Evolutionary conservation across 73 alveolate species (phyloP).

Genomic region (Diophrys sp.): DNA sequence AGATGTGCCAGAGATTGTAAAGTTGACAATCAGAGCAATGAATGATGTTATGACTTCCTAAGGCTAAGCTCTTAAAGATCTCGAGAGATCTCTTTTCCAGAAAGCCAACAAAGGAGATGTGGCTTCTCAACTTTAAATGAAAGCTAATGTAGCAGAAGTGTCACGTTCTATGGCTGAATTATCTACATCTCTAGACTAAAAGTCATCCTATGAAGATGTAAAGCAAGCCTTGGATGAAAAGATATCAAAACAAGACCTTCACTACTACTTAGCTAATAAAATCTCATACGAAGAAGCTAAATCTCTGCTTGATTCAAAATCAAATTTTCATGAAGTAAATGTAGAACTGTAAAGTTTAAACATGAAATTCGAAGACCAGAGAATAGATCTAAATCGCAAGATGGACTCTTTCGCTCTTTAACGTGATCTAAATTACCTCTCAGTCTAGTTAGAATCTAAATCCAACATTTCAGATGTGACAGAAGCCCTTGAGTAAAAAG

Average conservation of each 20-base stretch:
- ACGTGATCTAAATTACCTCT: conserved; percentile 66
- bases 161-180: conserved; percentile 87
- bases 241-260: conserved; percentile 74
- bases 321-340: conserved; percentile 67
- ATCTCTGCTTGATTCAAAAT: conserved; percentile 70
- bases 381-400: conserved; percentile 38
- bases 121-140: conserved; percentile 75
- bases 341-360: conserved; percentile 49
- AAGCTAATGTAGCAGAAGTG: conserved; percentile 93
- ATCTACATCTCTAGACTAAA: conserved; percentile 82
- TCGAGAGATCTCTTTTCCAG: conserved; percentile 75
- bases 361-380: conserved; percentile 59
- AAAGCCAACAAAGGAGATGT: conserved; percentile 93
- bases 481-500: conserved; percentile 81
- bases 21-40: conserved; percentile 88
- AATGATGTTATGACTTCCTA: conserved; percentile 86
- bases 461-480: conserved; percentile 80
- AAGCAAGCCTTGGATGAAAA: conserved; percentile 84
- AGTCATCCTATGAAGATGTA: conserved; percentile 87
- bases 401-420: conserved; percentile 55
- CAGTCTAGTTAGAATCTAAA: conserved; percentile 67
- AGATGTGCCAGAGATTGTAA: conserved; percentile 83
- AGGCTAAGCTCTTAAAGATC: conserved; percentile 86
- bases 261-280: conserved; percentile 66
- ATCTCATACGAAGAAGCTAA: conserved; percentile 72